Base-by-base conservation (phyloP, 1,284 basidiomycete species). In the Ganoderma meredithae region DNA sequence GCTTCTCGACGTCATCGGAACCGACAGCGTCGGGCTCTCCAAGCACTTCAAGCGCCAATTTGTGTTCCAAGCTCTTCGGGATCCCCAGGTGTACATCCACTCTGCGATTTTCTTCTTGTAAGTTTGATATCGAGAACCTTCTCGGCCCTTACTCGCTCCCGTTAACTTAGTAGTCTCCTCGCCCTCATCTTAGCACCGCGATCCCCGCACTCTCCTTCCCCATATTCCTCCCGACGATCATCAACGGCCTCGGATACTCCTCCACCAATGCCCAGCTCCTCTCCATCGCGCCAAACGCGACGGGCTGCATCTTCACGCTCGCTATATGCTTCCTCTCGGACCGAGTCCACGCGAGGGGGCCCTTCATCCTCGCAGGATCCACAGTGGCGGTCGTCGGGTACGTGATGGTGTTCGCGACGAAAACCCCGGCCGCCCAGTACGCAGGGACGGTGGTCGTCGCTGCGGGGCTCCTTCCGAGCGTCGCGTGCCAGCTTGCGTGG, bases 351-450 rank as follows among this genome's bases (percentile, higher is more conserved):
- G 60, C 52, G 27, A 67, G 88, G 49, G 88, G 87, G 1, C 82
- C 85, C 0, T 86, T 89, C 75, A 90, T 92, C 72, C 85, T 91
- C 64, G 81, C 77, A 2, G 75, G 84, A 12, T 86, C 85, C 1
- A 70, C 79, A 1, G 71, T 90, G 17, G 85, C 86, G 13, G 88
- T 91, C 66, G 75, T 89, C 2, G 91, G 89, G 0, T 92, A 92
- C 72, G 85, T 88, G 62, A 79, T 91, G 44, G 78, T 92, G 17
- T 77, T 90, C 19, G 78, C 86, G 9, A 85, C 84, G 1, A n/a
- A 41, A 15, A 40, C 40, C 3, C 84, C 88, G 27, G 86, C 85
- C 0, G 82, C 84, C 0, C 86, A 88, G 71, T 92, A 92, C 70
- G 82, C 86, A 2, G 88, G 89, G 9, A 83, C 90, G 0, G 85